A percentile compares a stretch with the other conserved stretches of the same genome.
phyloP scores from a whole-genome alignment of 108 stramenopile genomes.

The Cyclostephanos tholiformis region DNA sequence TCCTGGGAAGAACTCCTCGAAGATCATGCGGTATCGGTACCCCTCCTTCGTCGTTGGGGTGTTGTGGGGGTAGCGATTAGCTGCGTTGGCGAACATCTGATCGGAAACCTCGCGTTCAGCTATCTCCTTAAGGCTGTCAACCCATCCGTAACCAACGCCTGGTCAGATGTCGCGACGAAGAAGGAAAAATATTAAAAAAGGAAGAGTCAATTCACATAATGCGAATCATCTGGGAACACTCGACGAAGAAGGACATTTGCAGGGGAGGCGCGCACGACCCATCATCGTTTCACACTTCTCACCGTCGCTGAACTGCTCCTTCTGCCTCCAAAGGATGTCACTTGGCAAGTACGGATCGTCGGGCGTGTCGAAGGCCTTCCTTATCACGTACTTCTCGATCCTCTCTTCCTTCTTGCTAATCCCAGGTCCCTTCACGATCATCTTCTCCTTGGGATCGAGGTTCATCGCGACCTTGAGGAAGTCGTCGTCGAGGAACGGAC shows the following conservation, averaged over 20 bases:
- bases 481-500: constrained; percentile 97
- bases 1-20: constrained; percentile 97
- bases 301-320: constrained; percentile 99
- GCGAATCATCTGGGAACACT: neutral
- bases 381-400: constrained; percentile 97
- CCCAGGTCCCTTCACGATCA: constrained; percentile 85
- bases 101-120: constrained; percentile 93
- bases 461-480: constrained; percentile 97
- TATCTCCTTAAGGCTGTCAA: constrained; percentile 90
- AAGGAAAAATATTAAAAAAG: neutral
- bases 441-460: constrained; percentile 93
- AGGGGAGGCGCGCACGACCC: neutral
- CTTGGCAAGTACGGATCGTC: constrained; percentile 97
- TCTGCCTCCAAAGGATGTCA: constrained; percentile 98
- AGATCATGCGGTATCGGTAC: constrained; percentile 97
- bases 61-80: constrained; percentile 96
- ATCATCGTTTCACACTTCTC: constrained; percentile 16
- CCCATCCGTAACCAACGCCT: constrained; percentile 99
- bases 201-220: neutral
- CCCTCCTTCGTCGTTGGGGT: constrained; percentile 98
- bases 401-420: constrained; percentile 75
- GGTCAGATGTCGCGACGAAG: neutral
- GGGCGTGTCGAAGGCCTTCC: constrained; percentile 98
- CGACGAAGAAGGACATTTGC: neutral
- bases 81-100: constrained; percentile 90